Conservation (phyloP, 768 basidiomycete genomes). For the Floccularia luteovirens region DNA sequence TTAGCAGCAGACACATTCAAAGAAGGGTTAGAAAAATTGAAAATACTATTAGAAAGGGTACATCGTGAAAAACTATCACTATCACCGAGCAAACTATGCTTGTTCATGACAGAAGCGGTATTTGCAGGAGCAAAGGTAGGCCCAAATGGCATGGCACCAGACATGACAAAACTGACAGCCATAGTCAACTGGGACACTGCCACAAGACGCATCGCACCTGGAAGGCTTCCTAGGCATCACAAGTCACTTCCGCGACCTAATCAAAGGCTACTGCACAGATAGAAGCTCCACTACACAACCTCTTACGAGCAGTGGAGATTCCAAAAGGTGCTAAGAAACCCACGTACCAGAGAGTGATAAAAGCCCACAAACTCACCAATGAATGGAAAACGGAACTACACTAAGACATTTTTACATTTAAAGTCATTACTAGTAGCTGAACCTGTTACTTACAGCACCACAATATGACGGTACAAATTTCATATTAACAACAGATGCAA, state of each 20-base stretch:
- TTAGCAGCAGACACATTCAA: slow-evolving; percentile 18
- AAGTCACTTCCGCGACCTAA: slow-evolving; percentile 20
- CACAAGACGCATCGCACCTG: slow-evolving; percentile 15
- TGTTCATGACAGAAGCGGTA: slow-evolving; percentile 23
- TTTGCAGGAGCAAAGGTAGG: slow-evolving; percentile 24
- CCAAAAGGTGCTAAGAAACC: slow-evolving; percentile 10
- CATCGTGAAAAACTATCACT: slow-evolving; percentile 18
- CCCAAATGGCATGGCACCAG: slow-evolving; percentile 19
- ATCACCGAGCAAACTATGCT: slow-evolving; percentile 8
- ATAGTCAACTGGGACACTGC: slow-evolving; percentile 22
- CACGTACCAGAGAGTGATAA: slow-evolving; percentile 15
- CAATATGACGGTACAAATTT: slow-evolving; percentile 22
- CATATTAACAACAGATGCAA: slow-evolving; percentile 28
- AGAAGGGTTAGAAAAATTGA: slow-evolving; percentile 13
- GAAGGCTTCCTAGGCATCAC: slow-evolving; percentile 23
- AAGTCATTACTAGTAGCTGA: slow-evolving; percentile 15
- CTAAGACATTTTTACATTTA: slow-evolving; percentile 16
- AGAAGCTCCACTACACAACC: slow-evolving; percentile 18
- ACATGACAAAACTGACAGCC: slow-evolving; percentile 23
- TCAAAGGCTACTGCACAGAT: slow-evolving; percentile 20
- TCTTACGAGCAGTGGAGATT: slow-evolving; percentile 10
- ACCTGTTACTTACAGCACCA: slow-evolving; percentile 16
- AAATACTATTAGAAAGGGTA: slow-evolving; percentile 13
- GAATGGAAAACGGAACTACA: slow-evolving; percentile 9
- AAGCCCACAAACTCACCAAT: slow-evolving; percentile 3